These are phyloP conservation scores for Arachis hypogaea DNA, from an alignment of 306 rosid species.

Conservation along the genomic window DNA sequence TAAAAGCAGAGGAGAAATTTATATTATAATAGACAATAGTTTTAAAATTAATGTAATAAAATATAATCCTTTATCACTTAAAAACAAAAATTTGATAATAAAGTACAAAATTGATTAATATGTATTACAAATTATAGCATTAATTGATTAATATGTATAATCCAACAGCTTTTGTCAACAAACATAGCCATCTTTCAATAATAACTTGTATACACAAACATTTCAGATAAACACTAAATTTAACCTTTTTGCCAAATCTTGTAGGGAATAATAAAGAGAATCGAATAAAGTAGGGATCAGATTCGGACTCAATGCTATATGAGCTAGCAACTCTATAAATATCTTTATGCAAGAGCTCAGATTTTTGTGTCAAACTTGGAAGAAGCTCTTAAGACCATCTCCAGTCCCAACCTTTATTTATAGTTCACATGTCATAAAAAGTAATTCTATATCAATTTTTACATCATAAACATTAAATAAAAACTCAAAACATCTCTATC, in stretches of 20 bases:
- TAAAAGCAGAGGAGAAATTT: too few relatives aligned
- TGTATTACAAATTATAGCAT: too few relatives aligned
- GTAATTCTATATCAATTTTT: too few relatives aligned
- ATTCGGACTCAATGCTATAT: neutral
- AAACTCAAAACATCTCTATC: too few relatives aligned
- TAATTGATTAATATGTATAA: slow-evolving; percentile 11
- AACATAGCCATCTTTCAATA: slow-evolving; percentile 21
- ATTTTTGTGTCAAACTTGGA: slow-evolving; percentile 76
- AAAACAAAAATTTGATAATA: slow-evolving; percentile 26
- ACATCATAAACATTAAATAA: too few relatives aligned
- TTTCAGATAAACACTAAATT: slow-evolving; percentile 28
- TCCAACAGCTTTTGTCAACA: slow-evolving; percentile 26
- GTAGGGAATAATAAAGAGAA: neutral
- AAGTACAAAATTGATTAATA: slow-evolving; percentile 2
- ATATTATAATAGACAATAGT: neutral
- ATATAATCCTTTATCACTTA: neutral
- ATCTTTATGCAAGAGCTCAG: slow-evolving; percentile 87
- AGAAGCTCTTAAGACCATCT: too few relatives aligned
- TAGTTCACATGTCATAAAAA: too few relatives aligned
- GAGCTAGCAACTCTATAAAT: slow-evolving; percentile 53
- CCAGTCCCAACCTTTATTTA: too few relatives aligned
- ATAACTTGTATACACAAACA: slow-evolving; percentile 14
- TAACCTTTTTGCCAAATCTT: slow-evolving; percentile 26
- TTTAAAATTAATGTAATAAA: slow-evolving; percentile 7
- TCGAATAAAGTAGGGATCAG: slow-evolving; percentile 14